Conservation (phyloP, 805 yeast genomes). For the Lachancea sp. region DNA sequence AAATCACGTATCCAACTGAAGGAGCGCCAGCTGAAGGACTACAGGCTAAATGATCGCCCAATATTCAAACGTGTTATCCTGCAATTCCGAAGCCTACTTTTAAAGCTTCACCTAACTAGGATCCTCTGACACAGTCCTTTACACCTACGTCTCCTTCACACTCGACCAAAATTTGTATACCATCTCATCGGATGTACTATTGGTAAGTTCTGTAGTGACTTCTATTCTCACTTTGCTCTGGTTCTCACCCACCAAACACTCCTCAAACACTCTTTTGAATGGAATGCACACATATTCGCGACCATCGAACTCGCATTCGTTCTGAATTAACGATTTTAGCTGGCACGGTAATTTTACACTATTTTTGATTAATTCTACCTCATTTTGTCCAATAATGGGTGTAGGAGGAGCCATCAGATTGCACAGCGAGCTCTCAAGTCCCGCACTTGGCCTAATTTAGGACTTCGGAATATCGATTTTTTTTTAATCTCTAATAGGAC, state of each 20-base stretch:
- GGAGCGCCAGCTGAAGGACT: too few relatives aligned
- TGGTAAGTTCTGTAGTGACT: constrained; percentile 35
- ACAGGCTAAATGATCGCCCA: too few relatives aligned
- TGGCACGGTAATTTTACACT: constrained; percentile 23
- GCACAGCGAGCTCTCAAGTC: background rate
- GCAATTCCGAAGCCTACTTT: too few relatives aligned
- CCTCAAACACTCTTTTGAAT: constrained; percentile 41
- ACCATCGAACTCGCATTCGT: constrained; percentile 43
- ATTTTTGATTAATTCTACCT: constrained; percentile 27
- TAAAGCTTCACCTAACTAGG: too few relatives aligned
- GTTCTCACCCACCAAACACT: constrained; percentile 34
- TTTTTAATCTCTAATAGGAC: background rate
- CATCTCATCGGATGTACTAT: constrained; percentile 11
- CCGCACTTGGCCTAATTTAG: background rate
- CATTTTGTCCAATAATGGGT: constrained; percentile 39
- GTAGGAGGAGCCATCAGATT: constrained; percentile 44
- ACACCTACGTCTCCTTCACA: background rate
- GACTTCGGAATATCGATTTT: background rate
- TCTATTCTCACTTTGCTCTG: constrained; percentile 35
- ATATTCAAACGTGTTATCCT: too few relatives aligned
- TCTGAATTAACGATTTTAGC: constrained; percentile 40
- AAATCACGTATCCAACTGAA: too few relatives aligned
- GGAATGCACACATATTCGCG: constrained; percentile 42
- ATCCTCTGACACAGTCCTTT: background rate
- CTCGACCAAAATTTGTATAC: constrained; percentile 6